Percentiles rank a stretch among this genome's conserved stretches.
Evolutionary conservation across 2,329 filamentous ascomycete species (phyloP).

Genomic region (Claviceps cyperi): DNA sequence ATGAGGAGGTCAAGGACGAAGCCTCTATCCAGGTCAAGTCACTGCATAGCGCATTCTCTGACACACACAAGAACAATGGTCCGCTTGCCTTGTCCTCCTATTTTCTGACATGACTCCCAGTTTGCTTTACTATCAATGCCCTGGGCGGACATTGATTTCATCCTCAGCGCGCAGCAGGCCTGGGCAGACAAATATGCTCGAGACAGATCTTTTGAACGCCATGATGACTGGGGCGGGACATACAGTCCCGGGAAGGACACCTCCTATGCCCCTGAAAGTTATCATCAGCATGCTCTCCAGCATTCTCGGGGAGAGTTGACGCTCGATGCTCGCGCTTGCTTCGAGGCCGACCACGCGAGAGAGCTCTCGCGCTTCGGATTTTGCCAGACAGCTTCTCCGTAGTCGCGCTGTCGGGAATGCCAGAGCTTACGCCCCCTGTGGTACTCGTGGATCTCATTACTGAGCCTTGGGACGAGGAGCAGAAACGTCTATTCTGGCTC

Average conservation of each 20-base stretch:
- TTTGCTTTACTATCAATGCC: constrained; percentile 24
- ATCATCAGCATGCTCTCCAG: too few relatives aligned
- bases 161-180: constrained; percentile 21
- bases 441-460: constrained; percentile 19
- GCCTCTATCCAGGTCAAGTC: too few relatives aligned
- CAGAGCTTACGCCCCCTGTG: constrained; percentile 24
- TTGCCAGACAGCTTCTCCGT: too few relatives aligned
- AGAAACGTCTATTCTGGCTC: constrained; percentile 29
- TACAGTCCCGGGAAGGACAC: too few relatives aligned
- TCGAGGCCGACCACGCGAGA: constrained; percentile 22
- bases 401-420: not conserved
- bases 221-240: too few relatives aligned
- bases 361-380: constrained; percentile 1
- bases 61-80: not conserved
- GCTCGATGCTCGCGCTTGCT: constrained; percentile 12
- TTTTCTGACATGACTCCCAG: constrained; percentile 14
- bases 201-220: too few relatives aligned
- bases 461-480: too few relatives aligned
- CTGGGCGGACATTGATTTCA: constrained; percentile 30
- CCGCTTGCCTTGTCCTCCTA: too few relatives aligned
- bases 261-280: too few relatives aligned
- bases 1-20: too few relatives aligned
- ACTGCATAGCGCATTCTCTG: too few relatives aligned
- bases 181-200: too few relatives aligned
- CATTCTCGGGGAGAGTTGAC: constrained; percentile 8